A percentile compares a stretch with the other conserved stretches of the same genome.
Conservation (phyloP, 2,329 filamentous ascomycete genomes). For the Aureobasidium sp. region DNA sequence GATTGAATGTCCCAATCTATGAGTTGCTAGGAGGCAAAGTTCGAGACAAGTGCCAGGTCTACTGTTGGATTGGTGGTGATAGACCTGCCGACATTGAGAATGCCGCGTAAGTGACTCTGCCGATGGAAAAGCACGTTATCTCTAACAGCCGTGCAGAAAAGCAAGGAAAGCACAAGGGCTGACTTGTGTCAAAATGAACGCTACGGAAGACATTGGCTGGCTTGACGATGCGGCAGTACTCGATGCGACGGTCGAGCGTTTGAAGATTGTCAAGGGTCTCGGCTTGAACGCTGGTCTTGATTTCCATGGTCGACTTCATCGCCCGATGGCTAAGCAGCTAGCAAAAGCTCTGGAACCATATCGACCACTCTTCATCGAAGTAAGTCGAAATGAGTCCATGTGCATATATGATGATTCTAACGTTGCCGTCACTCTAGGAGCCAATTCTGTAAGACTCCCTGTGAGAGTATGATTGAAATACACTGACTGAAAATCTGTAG, state of each 20-base stretch:
- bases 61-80: constrained; percentile 73
- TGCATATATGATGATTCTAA: neutral
- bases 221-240: constrained; percentile 61
- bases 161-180: constrained; percentile 54
- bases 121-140: neutral
- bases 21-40: constrained; percentile 68
- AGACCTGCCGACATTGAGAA: constrained; percentile 56
- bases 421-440: neutral
- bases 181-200: constrained; percentile 69
- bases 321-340: constrained; percentile 74
- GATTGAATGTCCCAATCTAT: constrained; percentile 59
- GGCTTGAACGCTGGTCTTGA: constrained; percentile 68
- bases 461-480: neutral
- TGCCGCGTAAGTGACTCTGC: constrained; percentile 25
- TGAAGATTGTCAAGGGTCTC: constrained; percentile 59
- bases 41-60: constrained; percentile 60
- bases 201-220: constrained; percentile 67
- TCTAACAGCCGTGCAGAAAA: constrained; percentile 23
- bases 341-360: constrained; percentile 59
- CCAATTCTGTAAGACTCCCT: neutral
- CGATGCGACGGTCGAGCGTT: constrained; percentile 54
- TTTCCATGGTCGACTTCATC: constrained; percentile 69
- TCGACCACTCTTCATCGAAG: constrained; percentile 66
- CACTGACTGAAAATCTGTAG: constrained; percentile 40
- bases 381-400: constrained; percentile 24